phyloP scores from a whole-genome alignment of 768 basidiomycete species.

The Hirschioporus abietinus region DNA sequence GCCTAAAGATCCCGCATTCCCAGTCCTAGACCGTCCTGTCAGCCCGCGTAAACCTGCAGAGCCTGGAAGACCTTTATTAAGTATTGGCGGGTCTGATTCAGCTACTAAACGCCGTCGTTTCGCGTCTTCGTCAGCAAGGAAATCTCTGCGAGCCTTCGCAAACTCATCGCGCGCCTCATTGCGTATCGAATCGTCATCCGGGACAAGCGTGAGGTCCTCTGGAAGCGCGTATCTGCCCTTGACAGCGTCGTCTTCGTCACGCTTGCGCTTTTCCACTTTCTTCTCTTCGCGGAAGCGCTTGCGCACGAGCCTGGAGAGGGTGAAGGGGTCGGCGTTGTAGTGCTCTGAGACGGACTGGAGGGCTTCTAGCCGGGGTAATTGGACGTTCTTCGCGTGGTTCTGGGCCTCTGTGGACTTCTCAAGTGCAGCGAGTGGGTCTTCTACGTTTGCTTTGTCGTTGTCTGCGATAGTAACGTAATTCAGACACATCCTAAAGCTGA shows the following conservation, averaged over 20 bases:
- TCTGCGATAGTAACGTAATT: conserved; percentile 34
- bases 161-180: conserved; percentile 62
- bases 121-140: conserved; percentile 34
- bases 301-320: conserved; percentile 67
- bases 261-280: conserved; percentile 65
- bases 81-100: conserved; percentile 7
- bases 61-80: background rate
- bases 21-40: background rate
- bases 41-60: background rate
- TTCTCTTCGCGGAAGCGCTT: conserved; percentile 86
- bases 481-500: background rate
- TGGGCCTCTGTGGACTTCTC: conserved; percentile 86
- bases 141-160: conserved; percentile 45
- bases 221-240: conserved; percentile 77
- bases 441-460: conserved; percentile 52
- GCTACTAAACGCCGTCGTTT: conserved; percentile 42
- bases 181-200: conserved; percentile 55
- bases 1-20: background rate
- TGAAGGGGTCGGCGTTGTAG: conserved; percentile 82
- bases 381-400: conserved; percentile 63
- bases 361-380: conserved; percentile 75
- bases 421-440: conserved; percentile 80
- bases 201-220: conserved; percentile 56
- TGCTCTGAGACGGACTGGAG: conserved; percentile 73
- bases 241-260: conserved; percentile 63